phyloP scores from a whole-genome alignment of 2,329 filamentous ascomycete species.

The Clarireedia hainanense region DNA sequence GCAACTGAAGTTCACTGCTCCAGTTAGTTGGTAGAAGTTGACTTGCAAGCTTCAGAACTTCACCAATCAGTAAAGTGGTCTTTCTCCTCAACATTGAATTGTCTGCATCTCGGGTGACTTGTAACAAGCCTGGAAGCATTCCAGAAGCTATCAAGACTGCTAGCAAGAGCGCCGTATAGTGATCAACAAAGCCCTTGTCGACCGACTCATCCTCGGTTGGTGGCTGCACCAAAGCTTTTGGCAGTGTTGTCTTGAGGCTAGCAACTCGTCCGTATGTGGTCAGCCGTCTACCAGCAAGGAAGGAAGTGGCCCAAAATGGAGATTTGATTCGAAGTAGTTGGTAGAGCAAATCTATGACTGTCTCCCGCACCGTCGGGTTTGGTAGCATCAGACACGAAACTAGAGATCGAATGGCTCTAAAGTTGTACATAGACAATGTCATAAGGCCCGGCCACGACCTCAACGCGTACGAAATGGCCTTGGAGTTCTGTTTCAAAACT shows the following conservation, averaged over 20 bases:
- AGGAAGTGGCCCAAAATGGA: slow-evolving; percentile 90
- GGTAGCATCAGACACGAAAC: slow-evolving; percentile 55
- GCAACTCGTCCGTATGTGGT: slow-evolving; percentile 96
- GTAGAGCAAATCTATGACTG: slow-evolving; percentile 83
- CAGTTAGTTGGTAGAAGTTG: slow-evolving; percentile 73
- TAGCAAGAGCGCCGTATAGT: slow-evolving; percentile 84
- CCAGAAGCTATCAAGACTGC: slow-evolving; percentile 79
- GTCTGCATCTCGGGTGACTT: slow-evolving; percentile 60
- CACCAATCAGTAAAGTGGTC: slow-evolving; percentile 81
- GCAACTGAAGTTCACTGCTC: slow-evolving; percentile 77
- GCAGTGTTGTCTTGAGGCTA: slow-evolving; percentile 59
- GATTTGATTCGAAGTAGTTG: slow-evolving; percentile 78
- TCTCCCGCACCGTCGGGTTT: slow-evolving; percentile 53
- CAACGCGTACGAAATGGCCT: slow-evolving; percentile 83
- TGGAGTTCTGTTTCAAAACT: slow-evolving; percentile 75
- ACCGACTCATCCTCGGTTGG: slow-evolving; percentile 55
- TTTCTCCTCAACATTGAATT: slow-evolving; percentile 73
- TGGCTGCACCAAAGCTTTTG: slow-evolving; percentile 41
- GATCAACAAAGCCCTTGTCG: slow-evolving; percentile 81
- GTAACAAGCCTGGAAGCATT: slow-evolving; percentile 53
- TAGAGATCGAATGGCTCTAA: slow-evolving; percentile 75
- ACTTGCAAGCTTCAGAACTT: slow-evolving; percentile 83
- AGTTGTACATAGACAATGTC: slow-evolving; percentile 79
- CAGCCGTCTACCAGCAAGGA: slow-evolving; percentile 81
- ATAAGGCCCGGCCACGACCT: slow-evolving; percentile 93